phyloP scores from a whole-genome alignment of 352 stramenopile species.

The Phytophthora quininea region DNA sequence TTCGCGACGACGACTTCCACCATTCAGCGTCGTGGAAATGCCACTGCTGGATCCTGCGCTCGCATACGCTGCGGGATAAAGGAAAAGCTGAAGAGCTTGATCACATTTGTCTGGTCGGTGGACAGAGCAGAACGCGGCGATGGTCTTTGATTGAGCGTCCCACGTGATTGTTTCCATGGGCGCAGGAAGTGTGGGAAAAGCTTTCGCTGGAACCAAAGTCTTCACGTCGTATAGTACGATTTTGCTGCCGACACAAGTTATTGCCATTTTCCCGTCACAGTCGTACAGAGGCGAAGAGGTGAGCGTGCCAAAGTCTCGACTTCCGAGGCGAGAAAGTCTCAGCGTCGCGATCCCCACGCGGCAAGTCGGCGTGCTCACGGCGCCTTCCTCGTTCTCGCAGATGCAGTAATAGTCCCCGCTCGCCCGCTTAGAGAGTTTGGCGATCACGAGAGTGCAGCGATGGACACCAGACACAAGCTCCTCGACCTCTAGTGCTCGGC shows the following conservation, averaged over 20 bases:
- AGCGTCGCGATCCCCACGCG: constrained; percentile 42
- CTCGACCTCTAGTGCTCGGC: constrained; percentile 21
- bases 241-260: constrained; percentile 22
- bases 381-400: constrained; percentile 70
- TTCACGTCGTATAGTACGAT: constrained; percentile 33
- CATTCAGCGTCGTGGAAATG: background rate
- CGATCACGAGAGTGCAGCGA: constrained; percentile 45
- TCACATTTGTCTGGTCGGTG: constrained; percentile 6
- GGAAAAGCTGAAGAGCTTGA: constrained; percentile 13
- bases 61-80: constrained; percentile 33
- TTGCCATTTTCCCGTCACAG: constrained; percentile 18
- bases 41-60: constrained; percentile 1
- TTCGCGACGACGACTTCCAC: constrained; percentile 17
- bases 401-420: constrained; percentile 64
- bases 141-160: constrained; percentile 12
- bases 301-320: constrained; percentile 35
- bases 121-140: constrained; percentile 15
- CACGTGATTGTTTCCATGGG: constrained; percentile 20
- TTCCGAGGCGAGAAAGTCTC: constrained; percentile 21
- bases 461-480: constrained; percentile 27
- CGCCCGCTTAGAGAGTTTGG: constrained; percentile 47
- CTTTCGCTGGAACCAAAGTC: constrained; percentile 19
- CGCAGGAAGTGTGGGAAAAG: constrained; percentile 19
- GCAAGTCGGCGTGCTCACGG: constrained; percentile 33
- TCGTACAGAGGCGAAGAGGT: constrained; percentile 28